Conservation (phyloP, 1,284 basidiomycete species). For the Tranzscheliella williamsii region DNA sequence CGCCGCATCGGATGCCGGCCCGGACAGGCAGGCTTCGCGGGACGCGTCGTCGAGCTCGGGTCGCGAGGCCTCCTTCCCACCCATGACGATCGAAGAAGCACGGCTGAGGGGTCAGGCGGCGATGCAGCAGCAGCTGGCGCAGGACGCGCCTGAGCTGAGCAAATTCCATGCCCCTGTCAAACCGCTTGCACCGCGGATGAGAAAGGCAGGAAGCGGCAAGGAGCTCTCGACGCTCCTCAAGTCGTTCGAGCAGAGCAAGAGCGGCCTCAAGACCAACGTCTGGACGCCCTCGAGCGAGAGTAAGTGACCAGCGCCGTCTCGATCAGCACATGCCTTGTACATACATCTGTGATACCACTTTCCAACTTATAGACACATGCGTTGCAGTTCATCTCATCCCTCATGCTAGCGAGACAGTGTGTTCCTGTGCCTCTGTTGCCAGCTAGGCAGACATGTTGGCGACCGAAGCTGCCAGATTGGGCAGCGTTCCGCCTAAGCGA, state of each 20-base stretch:
- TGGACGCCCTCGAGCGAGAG: conserved; percentile 19
- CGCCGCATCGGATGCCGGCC: too few relatives aligned
- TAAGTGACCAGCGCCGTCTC: too few relatives aligned
- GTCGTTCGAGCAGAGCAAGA: conserved; percentile 37
- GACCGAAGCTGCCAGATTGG: too few relatives aligned
- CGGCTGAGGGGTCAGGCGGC: conserved; percentile 40
- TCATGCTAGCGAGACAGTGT: too few relatives aligned
- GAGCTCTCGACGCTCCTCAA: conserved; percentile 31
- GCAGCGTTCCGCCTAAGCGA: too few relatives aligned
- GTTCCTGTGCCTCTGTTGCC: too few relatives aligned
- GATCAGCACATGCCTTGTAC: too few relatives aligned
- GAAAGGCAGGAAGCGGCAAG: conserved; percentile 34
- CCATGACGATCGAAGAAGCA: conserved; percentile 50
- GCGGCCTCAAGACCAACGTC: conserved; percentile 35
- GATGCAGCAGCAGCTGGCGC: conserved; percentile 45
- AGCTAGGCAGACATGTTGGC: too few relatives aligned
- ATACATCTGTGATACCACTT: too few relatives aligned
- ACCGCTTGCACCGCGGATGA: conserved; percentile 43
- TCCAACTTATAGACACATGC: too few relatives aligned
- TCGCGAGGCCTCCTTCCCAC: conserved; percentile 19
- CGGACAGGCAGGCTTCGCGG: neutral
- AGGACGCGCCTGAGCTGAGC: conserved; percentile 37
- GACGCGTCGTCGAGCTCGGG: neutral
- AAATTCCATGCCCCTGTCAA: conserved; percentile 47
- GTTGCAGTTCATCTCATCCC: too few relatives aligned